Evolutionary conservation across 2,329 filamentous ascomycete genomes (phyloP).

Genomic region (Nemania sp.): DNA sequence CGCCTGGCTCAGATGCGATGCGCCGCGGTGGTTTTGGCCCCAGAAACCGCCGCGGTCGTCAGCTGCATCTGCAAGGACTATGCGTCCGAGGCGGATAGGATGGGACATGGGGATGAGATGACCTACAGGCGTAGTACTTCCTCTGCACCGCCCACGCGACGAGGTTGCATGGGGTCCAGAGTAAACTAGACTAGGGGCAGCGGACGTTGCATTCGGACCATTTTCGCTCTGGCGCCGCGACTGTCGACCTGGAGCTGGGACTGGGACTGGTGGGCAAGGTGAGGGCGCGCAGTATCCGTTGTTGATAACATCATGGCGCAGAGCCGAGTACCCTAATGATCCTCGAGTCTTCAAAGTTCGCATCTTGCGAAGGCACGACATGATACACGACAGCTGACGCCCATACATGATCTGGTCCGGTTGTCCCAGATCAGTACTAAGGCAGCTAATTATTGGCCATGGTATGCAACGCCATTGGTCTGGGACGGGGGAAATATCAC

Average conservation of each 20-base stretch:
- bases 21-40: conserved; percentile 3
- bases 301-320: conserved; percentile 4
- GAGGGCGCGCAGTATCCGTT: background rate
- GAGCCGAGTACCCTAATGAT: background rate
- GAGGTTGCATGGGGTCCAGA: conserved; percentile 24
- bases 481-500: conserved; percentile 9
- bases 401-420: background rate
- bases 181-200: background rate
- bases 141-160: conserved; percentile 24
- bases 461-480: conserved; percentile 14
- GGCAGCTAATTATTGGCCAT: conserved; percentile 1
- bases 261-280: background rate
- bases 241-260: no score
- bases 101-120: conserved; percentile 7
- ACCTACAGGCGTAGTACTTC: conserved; percentile 1
- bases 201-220: conserved; percentile 17
- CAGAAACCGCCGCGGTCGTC: background rate
- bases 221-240: conserved; percentile 1
- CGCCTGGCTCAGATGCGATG: background rate
- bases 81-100: conserved; percentile 16
- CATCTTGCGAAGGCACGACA: background rate
- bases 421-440: background rate
- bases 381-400: background rate
- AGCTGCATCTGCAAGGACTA: conserved; percentile 22
- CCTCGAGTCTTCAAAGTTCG: background rate